Percentiles rank a stretch among this genome's conserved stretches.
These are phyloP conservation scores for Arthrobotrys pseudoclavata DNA, from an alignment of 2,329 filamentous ascomycete genomes.

Conservation along the genomic window DNA sequence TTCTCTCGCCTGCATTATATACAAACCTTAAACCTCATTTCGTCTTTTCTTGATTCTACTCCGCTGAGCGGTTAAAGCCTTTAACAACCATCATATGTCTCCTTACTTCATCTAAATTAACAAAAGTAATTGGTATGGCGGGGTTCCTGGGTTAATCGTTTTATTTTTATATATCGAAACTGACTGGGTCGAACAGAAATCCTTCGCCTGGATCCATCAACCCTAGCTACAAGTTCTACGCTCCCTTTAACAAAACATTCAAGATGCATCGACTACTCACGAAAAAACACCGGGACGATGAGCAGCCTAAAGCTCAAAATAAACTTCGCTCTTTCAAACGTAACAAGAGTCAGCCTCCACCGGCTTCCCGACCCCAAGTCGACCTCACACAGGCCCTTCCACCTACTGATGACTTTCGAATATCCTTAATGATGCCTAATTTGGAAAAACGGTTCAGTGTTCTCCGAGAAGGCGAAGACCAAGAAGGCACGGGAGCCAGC, in stretches of 20 bases:
- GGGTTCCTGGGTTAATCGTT: neutral
- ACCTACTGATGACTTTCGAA: constrained; percentile 88
- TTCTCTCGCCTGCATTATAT: constrained; percentile 21
- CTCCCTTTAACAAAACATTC: neutral
- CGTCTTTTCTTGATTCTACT: constrained; percentile 13
- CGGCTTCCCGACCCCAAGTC: constrained; percentile 75
- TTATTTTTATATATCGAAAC: neutral
- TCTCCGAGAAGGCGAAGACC: constrained; percentile 61
- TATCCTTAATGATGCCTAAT: constrained; percentile 94
- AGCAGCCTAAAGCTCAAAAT: constrained; percentile 47
- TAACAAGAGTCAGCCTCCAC: constrained; percentile 71
- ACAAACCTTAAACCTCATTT: constrained; percentile 16
- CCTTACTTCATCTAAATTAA: constrained; percentile 45
- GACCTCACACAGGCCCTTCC: constrained; percentile 82
- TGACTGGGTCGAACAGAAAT: constrained; percentile 32
- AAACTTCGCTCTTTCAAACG: constrained; percentile 66
- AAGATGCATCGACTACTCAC: constrained; percentile 57
- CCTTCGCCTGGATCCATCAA: constrained; percentile 10
- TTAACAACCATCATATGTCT: constrained; percentile 42
- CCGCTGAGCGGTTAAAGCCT: constrained; percentile 51
- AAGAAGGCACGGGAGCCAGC: constrained; percentile 41
- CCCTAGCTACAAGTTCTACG: constrained; percentile 9
- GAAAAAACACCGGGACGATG: constrained; percentile 57
- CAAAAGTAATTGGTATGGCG: constrained; percentile 45
- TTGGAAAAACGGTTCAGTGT: constrained; percentile 90